These are phyloP conservation scores for Cyclocybe cylindracea DNA, from an alignment of 768 basidiomycete genomes.

Conservation along the genomic window DNA sequence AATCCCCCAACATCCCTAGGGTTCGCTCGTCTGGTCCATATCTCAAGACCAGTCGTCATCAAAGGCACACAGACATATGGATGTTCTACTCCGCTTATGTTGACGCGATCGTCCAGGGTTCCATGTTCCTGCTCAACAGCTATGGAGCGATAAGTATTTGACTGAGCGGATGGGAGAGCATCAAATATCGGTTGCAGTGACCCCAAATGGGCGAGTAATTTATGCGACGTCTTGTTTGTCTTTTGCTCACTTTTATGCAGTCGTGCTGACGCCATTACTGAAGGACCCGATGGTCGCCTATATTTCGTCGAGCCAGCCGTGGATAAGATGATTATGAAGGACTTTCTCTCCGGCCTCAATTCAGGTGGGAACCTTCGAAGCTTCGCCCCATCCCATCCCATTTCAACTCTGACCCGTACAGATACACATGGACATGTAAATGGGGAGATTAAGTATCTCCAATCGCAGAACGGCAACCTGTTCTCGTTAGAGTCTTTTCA, in stretches of 20 bases:
- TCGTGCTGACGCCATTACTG: conserved; percentile 73
- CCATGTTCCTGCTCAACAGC: conserved; percentile 43
- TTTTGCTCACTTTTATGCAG: conserved; percentile 34
- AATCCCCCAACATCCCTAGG: conserved; percentile 65
- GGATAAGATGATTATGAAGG: conserved; percentile 65
- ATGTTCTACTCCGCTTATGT: background rate
- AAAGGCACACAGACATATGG: conserved; percentile 43
- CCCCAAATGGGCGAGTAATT: conserved; percentile 73
- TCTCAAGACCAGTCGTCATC: conserved; percentile 75
- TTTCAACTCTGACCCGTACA: background rate
- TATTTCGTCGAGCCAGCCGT: conserved; percentile 80
- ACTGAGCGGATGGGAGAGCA: conserved; percentile 50
- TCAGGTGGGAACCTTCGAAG: conserved; percentile 7
- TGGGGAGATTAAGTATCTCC: conserved; percentile 66
- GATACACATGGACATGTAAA: conserved; percentile 22
- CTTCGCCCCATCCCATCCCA: conserved; percentile 9
- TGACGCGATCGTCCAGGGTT: conserved; percentile 39
- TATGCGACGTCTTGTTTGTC: background rate
- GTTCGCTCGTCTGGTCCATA: conserved; percentile 66
- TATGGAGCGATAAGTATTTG: conserved; percentile 73
- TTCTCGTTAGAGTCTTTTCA: conserved; percentile 49
- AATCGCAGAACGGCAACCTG: conserved; percentile 92
- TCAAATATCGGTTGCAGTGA: conserved; percentile 72
- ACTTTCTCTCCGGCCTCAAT: conserved; percentile 45
- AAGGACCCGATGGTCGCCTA: conserved; percentile 47